Evolutionary conservation across 768 basidiomycete genomes (phyloP), one percentile per base, ranked within the genome.

Genomic region (Psilocybe subaeruginosa): DNA sequence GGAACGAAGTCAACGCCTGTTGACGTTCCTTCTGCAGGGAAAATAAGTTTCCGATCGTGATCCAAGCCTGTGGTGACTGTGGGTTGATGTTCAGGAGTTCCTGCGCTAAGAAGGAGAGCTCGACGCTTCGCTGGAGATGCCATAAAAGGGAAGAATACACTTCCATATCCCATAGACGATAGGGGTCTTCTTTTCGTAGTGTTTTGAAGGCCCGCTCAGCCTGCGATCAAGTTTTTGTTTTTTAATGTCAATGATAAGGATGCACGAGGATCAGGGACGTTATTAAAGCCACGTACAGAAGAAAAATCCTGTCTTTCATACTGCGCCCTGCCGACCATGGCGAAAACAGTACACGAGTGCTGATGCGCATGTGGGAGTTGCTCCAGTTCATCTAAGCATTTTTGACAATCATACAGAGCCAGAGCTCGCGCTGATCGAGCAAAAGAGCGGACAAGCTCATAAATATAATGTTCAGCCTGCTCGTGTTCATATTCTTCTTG

Each of bases 121-220:
- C 85, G 55, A 95, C 87, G 64, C 85, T 86, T 66, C 87, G 85
- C 70, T 92, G 90, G 52, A 97, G 78, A 75, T 99, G 97, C 97
- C 97, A 99, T 48, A 99, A 79, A 37, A 97, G 83, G 29, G 97
- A 97, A 49, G 96, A 97, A 76, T 94, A 97, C 45, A 95, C 86
- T 76, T 99, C 96, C 93, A 97, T 95, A 73, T 95, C 92, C 80
- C 86, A 85, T 60, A 96, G 73, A 23, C 93, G 87, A 79, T 93
- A 91, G n/a, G 96, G 96, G 64, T 98, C 91, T 62, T 92, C 78
- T n/a, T 79, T 79, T 46, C 95, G 85, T 54, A 93, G 86, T 16
- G 87, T 84, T 66, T 85, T 85, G 80, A 96, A 99, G 19, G 92
- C 92, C 69, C 93, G 87, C 71, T 95, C 92, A 41, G 97, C 93